These are phyloP conservation scores for Dipteronia sinensis DNA, from an alignment of 345 rosid species.

Conservation along the genomic window DNA sequence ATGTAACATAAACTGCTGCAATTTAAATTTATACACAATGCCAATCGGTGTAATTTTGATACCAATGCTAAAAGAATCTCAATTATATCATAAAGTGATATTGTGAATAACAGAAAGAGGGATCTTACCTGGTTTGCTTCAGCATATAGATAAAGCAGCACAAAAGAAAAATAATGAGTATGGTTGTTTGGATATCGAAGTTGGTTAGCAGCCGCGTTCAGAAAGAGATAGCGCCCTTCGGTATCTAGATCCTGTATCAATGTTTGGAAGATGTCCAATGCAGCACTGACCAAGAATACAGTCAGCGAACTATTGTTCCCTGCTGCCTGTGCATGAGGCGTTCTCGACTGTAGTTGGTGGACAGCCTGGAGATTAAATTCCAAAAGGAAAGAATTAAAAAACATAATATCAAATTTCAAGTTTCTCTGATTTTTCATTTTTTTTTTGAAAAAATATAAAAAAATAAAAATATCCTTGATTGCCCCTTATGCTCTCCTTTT, in stretches of 20 bases:
- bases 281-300: conserved; percentile 63
- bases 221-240: conserved; percentile 95
- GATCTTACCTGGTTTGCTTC: conserved; percentile 78
- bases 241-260: conserved; percentile 83
- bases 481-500: neutral
- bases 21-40: no score
- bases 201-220: conserved; percentile 94
- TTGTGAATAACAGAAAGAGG: neutral
- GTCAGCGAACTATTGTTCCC: conserved; percentile 49
- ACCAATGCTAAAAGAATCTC: neutral
- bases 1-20: neutral
- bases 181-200: conserved; percentile 98
- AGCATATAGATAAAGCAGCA: conserved; percentile 77
- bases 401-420: no score
- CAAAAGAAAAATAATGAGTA: conserved; percentile 94
- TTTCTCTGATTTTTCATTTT: no score
- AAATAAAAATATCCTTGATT: neutral
- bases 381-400: neutral
- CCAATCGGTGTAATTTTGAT: neutral
- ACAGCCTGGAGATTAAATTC: conserved; percentile 50
- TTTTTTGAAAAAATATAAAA: no score
- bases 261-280: conserved; percentile 83
- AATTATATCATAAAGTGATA: neutral
- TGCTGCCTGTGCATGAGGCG: conserved; percentile 62
- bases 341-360: conserved; percentile 75